These are phyloP conservation scores for Peronosclerospora sorghi DNA, from an alignment of 352 stramenopile genomes.

Conservation along the genomic window DNA sequence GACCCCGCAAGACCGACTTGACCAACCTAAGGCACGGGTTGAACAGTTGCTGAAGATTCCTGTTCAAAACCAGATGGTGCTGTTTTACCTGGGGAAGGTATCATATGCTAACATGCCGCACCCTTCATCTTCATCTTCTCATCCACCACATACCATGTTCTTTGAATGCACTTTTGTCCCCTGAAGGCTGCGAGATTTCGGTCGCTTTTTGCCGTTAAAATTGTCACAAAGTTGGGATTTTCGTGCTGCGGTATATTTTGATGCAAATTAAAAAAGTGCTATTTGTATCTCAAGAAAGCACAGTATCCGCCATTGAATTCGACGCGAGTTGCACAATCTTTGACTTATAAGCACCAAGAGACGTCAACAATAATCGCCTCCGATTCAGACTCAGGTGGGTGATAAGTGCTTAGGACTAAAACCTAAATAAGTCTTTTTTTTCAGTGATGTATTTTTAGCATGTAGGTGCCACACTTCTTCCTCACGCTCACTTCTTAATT, in stretches of 20 bases:
- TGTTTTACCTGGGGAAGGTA: too few relatives aligned
- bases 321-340: slow-evolving; percentile 25
- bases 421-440: slow-evolving; percentile 11
- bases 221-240: too few relatives aligned
- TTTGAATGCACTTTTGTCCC: too few relatives aligned
- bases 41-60: too few relatives aligned
- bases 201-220: background rate
- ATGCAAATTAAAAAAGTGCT: background rate
- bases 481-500: slow-evolving; percentile 18
- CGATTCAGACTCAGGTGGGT: slow-evolving; percentile 2
- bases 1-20: too few relatives aligned
- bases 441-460: slow-evolving; percentile 3
- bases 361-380: slow-evolving; percentile 5
- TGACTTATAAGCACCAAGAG: slow-evolving; percentile 14
- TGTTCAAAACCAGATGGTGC: too few relatives aligned
- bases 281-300: background rate
- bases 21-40: too few relatives aligned
- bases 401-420: background rate
- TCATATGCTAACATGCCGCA: too few relatives aligned
- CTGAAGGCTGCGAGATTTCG: background rate
- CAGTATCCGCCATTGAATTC: too few relatives aligned
- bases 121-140: too few relatives aligned
- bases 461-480: background rate
- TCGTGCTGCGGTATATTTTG: too few relatives aligned
- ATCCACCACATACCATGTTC: too few relatives aligned